Base-by-base conservation (phyloP, 1,284 basidiomycete genomes). In the Blastosporella zonata region DNA sequence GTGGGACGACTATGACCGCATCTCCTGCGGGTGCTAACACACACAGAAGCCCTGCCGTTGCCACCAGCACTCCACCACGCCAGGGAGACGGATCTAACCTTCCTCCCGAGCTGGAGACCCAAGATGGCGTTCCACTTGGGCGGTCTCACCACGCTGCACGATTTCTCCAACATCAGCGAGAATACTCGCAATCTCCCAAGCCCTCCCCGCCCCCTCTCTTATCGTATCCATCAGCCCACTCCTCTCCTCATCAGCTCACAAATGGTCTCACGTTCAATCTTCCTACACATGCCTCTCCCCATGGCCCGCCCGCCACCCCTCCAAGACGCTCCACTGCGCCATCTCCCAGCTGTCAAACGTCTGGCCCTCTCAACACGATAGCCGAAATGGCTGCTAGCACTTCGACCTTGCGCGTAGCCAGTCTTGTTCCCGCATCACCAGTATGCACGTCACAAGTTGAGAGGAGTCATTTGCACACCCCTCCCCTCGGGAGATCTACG, bases 91-190 rank as follows among this genome's bases (percentile, higher is more conserved):
- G 41, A 17, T 15, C 23, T 15, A 28, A 29, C 47, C 64, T 76
- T 13, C 73, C 78, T 6, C 65, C 69, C 9, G 75, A 78, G 40
- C 64, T 78, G 27, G 81, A 87, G 51, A 74, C 73, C 8, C 82
- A 84, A 55, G 77, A 77, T 46, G 84, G 84, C 2, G 69, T 88
- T 34, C 84, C 84, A 0, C 80, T 82, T 47, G 87, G 84, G 9
- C 74, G 82, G 12, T 77, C 76, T n/a, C 87, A 87, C 63, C 86
- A 87, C 57, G 68, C 72, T 4, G 75, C 82, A 33, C 72, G 75
- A 20, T 67, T 71, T 55, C 60, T 67, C n/a, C 67, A 70, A 49
- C 68, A 65, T 44, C 63, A 67, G 37, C 61, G 67, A 12, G 60
- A 62, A 15, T 64, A 62, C 27, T 60, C 62, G 23, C 61, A 54